These are phyloP conservation scores for Dryadomyces quercus-mongolicae DNA, from an alignment of 2,329 filamentous ascomycete genomes.

Conservation along the genomic window DNA sequence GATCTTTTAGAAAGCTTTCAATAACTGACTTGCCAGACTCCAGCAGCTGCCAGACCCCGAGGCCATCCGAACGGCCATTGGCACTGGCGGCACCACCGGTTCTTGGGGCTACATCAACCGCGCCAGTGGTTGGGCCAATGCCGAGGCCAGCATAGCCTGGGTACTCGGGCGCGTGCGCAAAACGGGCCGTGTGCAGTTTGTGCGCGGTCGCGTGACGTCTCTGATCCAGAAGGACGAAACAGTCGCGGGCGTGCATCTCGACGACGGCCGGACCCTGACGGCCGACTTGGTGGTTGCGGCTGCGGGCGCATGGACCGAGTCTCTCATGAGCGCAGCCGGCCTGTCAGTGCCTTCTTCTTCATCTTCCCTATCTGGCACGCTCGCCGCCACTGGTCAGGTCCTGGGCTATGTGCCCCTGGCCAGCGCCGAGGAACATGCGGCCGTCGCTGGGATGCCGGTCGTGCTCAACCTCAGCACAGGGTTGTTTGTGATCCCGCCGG, in stretches of 20 bases:
- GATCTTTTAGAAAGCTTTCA: too few relatives aligned
- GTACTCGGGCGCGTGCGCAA: slow-evolving; percentile 41
- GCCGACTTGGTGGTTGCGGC: slow-evolving; percentile 66
- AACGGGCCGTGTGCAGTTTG: slow-evolving; percentile 42
- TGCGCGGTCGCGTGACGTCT: slow-evolving; percentile 34
- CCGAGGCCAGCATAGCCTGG: slow-evolving; percentile 57
- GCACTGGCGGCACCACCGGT: slow-evolving; percentile 40
- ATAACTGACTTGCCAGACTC: slow-evolving; percentile 18
- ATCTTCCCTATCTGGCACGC: slow-evolving; percentile 44
- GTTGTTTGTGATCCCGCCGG: slow-evolving; percentile 63
- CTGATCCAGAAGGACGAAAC: slow-evolving; percentile 19
- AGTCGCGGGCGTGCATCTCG: slow-evolving; percentile 41
- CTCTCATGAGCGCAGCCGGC: slow-evolving; percentile 14
- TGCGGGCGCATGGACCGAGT: slow-evolving; percentile 76
- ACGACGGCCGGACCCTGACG: slow-evolving; percentile 22
- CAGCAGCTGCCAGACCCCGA: slow-evolving; percentile 30
- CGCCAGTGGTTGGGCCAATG: slow-evolving; percentile 70
- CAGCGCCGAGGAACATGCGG: slow-evolving; percentile 52
- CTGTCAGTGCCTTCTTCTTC: neutral
- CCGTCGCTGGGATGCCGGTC: slow-evolving; percentile 55
- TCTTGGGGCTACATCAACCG: slow-evolving; percentile 64
- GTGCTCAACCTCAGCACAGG: slow-evolving; percentile 60
- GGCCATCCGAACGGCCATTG: slow-evolving; percentile 31
- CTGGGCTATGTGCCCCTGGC: slow-evolving; percentile 63
- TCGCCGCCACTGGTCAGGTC: slow-evolving; percentile 70